These are phyloP conservation scores for Orbilia oligospora DNA, from an alignment of 2,329 filamentous ascomycete species.

Conservation along the genomic window DNA sequence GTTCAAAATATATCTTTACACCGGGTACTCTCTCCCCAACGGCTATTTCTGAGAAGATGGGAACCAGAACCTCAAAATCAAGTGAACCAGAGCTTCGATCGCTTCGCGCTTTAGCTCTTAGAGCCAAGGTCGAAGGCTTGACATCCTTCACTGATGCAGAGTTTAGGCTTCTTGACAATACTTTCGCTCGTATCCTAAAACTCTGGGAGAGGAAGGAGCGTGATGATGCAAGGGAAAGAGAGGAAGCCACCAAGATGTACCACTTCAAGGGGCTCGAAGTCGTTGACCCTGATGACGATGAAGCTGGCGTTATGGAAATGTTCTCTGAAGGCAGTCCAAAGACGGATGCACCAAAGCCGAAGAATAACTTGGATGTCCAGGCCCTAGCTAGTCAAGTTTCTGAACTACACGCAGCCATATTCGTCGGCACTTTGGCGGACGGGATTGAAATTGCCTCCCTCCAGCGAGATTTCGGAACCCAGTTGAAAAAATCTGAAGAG, in stretches of 20 bases:
- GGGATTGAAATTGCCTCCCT: constrained; percentile 29
- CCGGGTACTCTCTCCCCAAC: constrained; percentile 9
- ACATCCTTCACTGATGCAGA: constrained; percentile 26
- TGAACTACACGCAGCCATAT: constrained; percentile 37
- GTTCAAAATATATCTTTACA: constrained; percentile 38
- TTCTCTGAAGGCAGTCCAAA: constrained; percentile 34
- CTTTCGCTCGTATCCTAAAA: constrained; percentile 40
- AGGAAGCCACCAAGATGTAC: constrained; percentile 57
- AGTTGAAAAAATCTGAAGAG: constrained; percentile 21
- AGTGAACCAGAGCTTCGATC: constrained; percentile 41
- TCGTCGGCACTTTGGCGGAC: not conserved
- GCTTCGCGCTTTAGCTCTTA: constrained; percentile 37
- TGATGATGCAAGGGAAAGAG: constrained; percentile 47
- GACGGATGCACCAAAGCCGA: not conserved
- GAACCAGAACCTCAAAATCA: constrained; percentile 14
- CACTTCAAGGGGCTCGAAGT: constrained; percentile 56
- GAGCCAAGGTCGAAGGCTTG: constrained; percentile 34
- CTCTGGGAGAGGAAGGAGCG: constrained; percentile 51
- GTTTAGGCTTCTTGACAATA: constrained; percentile 25
- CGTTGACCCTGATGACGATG: constrained; percentile 55
- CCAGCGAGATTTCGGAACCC: constrained; percentile 27
- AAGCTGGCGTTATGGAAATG: constrained; percentile 54
- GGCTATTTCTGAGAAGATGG: not conserved
- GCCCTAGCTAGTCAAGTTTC: constrained; percentile 17
- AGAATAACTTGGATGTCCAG: constrained; percentile 32